Evolutionary conservation across 1,284 basidiomycete genomes (phyloP).

Genomic region (Ustilago sp.): DNA sequence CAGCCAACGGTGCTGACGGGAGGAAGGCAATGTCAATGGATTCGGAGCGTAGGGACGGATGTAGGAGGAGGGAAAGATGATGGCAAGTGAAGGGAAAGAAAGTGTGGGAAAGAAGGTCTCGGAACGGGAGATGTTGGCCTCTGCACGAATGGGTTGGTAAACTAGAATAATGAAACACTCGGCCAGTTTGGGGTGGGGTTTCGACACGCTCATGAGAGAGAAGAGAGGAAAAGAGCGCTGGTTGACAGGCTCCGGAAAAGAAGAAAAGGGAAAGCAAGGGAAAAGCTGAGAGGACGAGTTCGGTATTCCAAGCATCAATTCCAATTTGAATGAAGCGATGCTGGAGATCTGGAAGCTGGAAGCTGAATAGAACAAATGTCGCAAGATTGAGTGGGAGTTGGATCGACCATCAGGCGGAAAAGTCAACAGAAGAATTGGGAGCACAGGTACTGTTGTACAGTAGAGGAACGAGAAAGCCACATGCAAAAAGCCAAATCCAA

Average conservation of each 20-base stretch:
- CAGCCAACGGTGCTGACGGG: background rate
- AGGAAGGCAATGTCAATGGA: background rate
- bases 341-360: background rate
- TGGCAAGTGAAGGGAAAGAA: background rate
- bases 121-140: slow-evolving; percentile 8
- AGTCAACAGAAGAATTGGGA: background rate
- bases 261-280: background rate
- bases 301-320: background rate
- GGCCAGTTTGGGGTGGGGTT: background rate
- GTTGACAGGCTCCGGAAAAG: background rate
- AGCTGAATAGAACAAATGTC: background rate
- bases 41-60: background rate
- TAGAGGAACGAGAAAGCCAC: background rate
- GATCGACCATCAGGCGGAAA: background rate
- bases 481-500: background rate
- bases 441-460: background rate
- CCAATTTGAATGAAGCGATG: background rate
- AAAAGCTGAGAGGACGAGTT: background rate
- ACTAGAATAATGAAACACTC: background rate
- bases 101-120: background rate
- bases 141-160: background rate
- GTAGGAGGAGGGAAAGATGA: background rate
- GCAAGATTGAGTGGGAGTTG: background rate
- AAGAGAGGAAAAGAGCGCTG: background rate
- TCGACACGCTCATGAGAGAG: background rate